A percentile compares a stretch with the other conserved stretches of the same genome.
phyloP scores from a whole-genome alignment of 805 yeast species.

The Spathaspora girioi region DNA sequence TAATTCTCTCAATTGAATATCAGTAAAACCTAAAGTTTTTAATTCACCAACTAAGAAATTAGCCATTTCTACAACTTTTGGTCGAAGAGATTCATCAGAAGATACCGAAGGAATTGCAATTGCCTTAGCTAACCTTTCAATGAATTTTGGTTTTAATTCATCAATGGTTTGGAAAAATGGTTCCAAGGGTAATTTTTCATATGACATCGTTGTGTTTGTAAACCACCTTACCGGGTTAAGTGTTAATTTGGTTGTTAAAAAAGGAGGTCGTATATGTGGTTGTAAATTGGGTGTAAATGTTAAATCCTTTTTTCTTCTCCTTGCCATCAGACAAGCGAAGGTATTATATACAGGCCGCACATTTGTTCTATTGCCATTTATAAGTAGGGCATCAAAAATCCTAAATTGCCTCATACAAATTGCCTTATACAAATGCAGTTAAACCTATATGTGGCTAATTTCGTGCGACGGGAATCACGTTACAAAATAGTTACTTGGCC shows the following conservation, averaged over 20 bases:
- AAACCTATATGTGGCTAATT: too few relatives aligned
- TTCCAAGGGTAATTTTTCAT: constrained; percentile 38
- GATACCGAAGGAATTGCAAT: constrained; percentile 95
- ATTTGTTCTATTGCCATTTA: background rate
- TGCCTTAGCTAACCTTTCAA: constrained; percentile 72
- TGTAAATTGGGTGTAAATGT: too few relatives aligned
- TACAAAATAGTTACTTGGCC: too few relatives aligned
- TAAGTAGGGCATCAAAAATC: background rate
- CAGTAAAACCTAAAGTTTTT: constrained; percentile 69
- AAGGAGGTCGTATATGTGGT: too few relatives aligned
- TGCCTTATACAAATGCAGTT: background rate
- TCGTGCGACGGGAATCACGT: too few relatives aligned
- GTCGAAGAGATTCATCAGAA: constrained; percentile 83
- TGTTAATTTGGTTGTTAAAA: too few relatives aligned
- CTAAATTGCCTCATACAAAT: background rate
- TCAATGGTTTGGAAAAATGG: constrained; percentile 62
- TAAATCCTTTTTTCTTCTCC: too few relatives aligned
- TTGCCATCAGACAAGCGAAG: background rate
- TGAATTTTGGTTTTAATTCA: constrained; percentile 70
- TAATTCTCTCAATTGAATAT: constrained; percentile 74
- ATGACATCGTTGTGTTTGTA: too few relatives aligned
- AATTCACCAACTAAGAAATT: constrained; percentile 73
- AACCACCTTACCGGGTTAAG: too few relatives aligned
- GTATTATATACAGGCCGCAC: too few relatives aligned
- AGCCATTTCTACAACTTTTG: constrained; percentile 87